Evolutionary conservation across 768 basidiomycete genomes (phyloP), one percentile per base, ranked within the genome.

Genomic region (Piloderma croceum): DNA sequence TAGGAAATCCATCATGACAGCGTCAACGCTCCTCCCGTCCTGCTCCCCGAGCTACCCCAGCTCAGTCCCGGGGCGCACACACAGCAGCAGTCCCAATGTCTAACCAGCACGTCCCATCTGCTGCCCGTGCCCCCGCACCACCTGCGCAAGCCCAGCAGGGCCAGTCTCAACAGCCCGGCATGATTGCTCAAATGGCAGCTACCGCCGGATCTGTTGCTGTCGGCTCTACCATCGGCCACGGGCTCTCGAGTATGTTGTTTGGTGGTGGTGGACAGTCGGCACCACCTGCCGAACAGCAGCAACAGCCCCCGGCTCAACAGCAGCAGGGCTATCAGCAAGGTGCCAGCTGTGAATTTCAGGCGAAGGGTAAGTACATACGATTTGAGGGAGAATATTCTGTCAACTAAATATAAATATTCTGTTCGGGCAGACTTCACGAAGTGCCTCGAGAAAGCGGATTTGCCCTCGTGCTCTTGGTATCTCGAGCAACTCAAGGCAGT

Each of bases 191-290:
- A 54, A 90, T 91, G 86, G 89, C 89, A 39, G 84, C 87, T 5
- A 90, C 90, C 5, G 90, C 90, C 20, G 90, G 90, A 46, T 87
- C 86, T 42, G 90, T 93, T 36, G 91, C 90, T 5, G 69, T 89
- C 36, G 91, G 90, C 19, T 90, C 87, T 6, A 82, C 81, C 41
- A 77, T 94, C 47, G 90, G 90, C 33, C 90, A 94, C 57, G 90
- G 90, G n/a, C 57, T 94, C 48, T 90, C 87, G 31, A 75, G 62
- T 60, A 90, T 92, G 88, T 77, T 93, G 45, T 94, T 92, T 51
- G 91, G 90, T 34, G 80, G 86, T 43, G 67, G 73, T 39, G 60
- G 60, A 25, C 63, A 67, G 1, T 61, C 71, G 25, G 51, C 74
- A 11, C 59, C 72, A 6, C 65, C 68, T 2, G 69, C 68, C 21